Evolutionary conservation across 23 red algal genomes (phyloP), one percentile per base, ranked within the genome.

Genomic region (Agarophyton chilense): DNA sequence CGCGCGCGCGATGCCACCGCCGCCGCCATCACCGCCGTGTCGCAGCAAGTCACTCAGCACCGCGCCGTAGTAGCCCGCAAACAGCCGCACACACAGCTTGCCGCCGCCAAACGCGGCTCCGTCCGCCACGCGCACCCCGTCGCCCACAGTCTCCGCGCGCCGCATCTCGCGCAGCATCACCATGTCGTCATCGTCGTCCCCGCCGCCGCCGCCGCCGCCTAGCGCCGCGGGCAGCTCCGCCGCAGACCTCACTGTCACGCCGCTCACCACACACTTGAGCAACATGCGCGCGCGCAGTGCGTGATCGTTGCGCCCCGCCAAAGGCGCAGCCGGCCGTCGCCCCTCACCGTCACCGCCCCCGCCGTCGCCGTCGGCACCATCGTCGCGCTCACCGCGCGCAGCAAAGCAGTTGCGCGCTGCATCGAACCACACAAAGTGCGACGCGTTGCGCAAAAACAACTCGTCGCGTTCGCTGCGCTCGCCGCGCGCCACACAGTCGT

Each of bases 371-470:
- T n/a, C n/a, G n/a, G n/a, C n/a, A n/a, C n/a, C n/a, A n/a, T n/a
- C n/a, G n/a, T 61, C 56, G 9, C 6, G 44, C 44, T 6, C 44
- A 12, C 44, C 44, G 7, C 21, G 22, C 41, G 4, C 29, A 38
- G 32, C 68, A 14, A 75, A 44, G 61, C 82, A 87, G 11, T 18
- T 14, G 6, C 57, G 21, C 0, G 16, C 2, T 22, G 50, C 82
- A 50, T 87, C 82, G 24, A 87, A n/a, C 82, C 82, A 87, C 45
- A 87, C 64, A 72, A 87, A 75, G 82, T 87, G 82, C 22, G 62
- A 44, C 64, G 50, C 62, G 10, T 53, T 28, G 25, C 16, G 9
- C 6, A 77, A 5, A 29, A 3, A 7, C 12, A 7, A 35, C 2
- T 49, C 65, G 4, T 10, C 72, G 44, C 43, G 2, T 5, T 12